These are phyloP conservation scores for Monilinia vaccinii-corymbosi DNA, from an alignment of 2,329 filamentous ascomycete genomes.

Conservation along the genomic window DNA sequence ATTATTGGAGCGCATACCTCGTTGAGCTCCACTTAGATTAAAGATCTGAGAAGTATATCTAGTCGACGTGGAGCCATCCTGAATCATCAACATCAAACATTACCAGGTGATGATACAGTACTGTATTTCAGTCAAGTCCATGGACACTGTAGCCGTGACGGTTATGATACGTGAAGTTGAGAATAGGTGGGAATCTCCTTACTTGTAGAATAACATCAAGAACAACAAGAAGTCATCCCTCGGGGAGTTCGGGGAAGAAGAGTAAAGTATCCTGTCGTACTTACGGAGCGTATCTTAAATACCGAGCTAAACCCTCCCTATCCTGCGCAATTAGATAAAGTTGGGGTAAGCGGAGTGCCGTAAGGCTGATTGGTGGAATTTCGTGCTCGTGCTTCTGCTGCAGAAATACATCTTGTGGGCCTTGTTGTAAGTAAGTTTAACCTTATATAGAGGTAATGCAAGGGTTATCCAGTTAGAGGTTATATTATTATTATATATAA, in stretches of 20 bases:
- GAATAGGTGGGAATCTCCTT: not conserved
- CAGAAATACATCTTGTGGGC: no score
- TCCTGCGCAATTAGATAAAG: no score
- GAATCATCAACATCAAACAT: not conserved
- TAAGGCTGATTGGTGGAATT: not conserved
- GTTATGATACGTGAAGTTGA: not conserved
- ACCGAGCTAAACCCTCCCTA: no score
- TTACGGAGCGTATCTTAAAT: no score
- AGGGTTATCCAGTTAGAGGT: no score
- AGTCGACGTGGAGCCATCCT: not conserved
- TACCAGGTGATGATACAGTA: not conserved
- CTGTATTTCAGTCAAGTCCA: not conserved
- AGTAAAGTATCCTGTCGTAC: no score
- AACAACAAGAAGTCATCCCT: not conserved
- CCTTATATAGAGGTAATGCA: no score
- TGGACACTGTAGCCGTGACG: not conserved
- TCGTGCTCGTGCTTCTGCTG: no score
- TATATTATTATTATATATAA: no score
- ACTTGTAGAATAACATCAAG: not conserved
- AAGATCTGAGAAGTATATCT: not conserved
- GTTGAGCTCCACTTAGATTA: not conserved
- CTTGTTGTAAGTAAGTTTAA: no score
- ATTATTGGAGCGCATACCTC: slow-evolving; percentile 6
- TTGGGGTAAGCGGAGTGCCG: no score
- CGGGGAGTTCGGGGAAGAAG: not conserved